phyloP scores from a whole-genome alignment of 2,329 filamentous ascomycete genomes.

The Calonectria pauciramosa region DNA sequence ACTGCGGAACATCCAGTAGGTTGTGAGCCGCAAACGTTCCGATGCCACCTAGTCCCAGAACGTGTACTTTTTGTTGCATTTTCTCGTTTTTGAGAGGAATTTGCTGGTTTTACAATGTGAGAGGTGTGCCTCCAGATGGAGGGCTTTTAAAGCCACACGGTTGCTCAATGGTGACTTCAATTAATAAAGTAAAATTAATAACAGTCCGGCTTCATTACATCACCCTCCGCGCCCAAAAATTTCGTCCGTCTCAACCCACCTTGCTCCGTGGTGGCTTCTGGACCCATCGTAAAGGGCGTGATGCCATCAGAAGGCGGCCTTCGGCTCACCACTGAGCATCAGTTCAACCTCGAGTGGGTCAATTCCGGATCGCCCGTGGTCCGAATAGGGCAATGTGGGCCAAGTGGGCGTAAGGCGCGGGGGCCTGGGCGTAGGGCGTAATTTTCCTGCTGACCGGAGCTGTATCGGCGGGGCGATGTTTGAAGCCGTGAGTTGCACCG shows the following conservation, averaged over 20 bases:
- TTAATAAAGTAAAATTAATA: neutral
- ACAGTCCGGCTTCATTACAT: neutral
- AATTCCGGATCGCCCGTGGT: neutral
- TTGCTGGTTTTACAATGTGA: neutral
- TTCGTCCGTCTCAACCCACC: neutral
- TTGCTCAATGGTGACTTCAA: neutral
- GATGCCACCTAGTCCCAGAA: neutral
- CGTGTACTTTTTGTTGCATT: neutral
- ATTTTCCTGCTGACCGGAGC: neutral
- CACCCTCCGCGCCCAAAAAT: neutral
- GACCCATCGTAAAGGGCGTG: neutral
- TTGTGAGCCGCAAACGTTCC: neutral
- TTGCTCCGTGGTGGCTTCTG: too few relatives aligned
- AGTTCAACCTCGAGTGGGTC: neutral
- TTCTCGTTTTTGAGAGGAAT: neutral
- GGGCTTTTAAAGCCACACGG: neutral
- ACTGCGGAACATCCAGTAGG: neutral
- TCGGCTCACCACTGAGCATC: neutral
- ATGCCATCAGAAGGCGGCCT: neutral
- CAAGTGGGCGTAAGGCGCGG: neutral
- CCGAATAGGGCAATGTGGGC: neutral
- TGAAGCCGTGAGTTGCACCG: neutral
- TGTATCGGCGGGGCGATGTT: neutral
- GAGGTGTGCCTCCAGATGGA: neutral
- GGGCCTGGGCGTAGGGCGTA: neutral